These are phyloP conservation scores for Fraxinus paxiana DNA, from an alignment of 305 asterid species.

Conservation along the genomic window DNA sequence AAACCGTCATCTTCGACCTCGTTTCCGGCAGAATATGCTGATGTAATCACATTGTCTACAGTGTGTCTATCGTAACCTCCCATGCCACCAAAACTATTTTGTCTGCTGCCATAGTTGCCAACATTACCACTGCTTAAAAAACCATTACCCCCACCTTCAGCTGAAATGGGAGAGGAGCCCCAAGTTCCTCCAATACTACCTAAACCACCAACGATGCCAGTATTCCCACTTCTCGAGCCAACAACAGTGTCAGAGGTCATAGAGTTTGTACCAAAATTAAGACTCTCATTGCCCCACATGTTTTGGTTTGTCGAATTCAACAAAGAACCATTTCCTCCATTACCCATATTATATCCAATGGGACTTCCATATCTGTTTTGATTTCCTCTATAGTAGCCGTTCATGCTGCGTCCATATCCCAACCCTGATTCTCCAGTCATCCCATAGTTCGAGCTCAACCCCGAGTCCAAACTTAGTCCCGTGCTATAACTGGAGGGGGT, in stretches of 20 bases:
- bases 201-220: slow-evolving; percentile 38
- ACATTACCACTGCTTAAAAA: slow-evolving; percentile 33
- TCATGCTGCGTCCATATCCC: slow-evolving; percentile 42
- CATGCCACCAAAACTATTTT: slow-evolving; percentile 33
- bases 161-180: slow-evolving; percentile 47
- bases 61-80: slow-evolving; percentile 40
- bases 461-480: slow-evolving; percentile 37
- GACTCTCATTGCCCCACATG: slow-evolving; percentile 37
- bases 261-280: slow-evolving; percentile 33
- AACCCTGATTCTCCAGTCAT: slow-evolving; percentile 37
- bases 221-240: slow-evolving; percentile 44
- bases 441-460: slow-evolving; percentile 39
- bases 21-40: slow-evolving; percentile 37
- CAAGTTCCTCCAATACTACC: slow-evolving; percentile 65
- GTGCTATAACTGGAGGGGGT: slow-evolving; percentile 27
- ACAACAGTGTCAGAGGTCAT: slow-evolving; percentile 30
- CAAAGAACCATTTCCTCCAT: slow-evolving; percentile 31
- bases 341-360: slow-evolving; percentile 20
- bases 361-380: slow-evolving; percentile 31
- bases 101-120: slow-evolving; percentile 31
- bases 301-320: slow-evolving; percentile 25
- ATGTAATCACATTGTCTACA: slow-evolving; percentile 30
- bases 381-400: slow-evolving; percentile 35
- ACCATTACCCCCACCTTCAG: slow-evolving; percentile 38
- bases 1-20: slow-evolving; percentile 38